Base-by-base conservation (phyloP, 169 alveolate genomes). In the Eimeria praecox region DNA sequence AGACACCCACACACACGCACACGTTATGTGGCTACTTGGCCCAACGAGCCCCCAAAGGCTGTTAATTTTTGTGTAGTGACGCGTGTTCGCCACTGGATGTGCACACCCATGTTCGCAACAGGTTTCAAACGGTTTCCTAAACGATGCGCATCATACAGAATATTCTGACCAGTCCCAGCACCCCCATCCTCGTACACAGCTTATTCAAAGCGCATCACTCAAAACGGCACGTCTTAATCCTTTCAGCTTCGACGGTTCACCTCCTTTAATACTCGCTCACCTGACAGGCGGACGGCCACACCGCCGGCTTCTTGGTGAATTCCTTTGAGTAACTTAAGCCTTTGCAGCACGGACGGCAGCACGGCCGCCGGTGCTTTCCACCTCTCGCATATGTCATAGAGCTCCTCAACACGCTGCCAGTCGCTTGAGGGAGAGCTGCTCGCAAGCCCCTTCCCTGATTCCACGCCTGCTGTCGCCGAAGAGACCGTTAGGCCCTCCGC, bases 241-340 rank as follows among this genome's bases (percentile, higher is more conserved):
- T 73, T 30, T 33, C 46, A 9, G 14, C 3, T 33, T 12, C 49
- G 80, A 38, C 33, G 20, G 33, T 38, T 8, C 33, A 38, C 83
- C 33, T 73, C 49, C 54, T 12, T 4, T n/a, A 38, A n/a, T 33
- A 24, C 46, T 66, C 22, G 10, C 95, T 54, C 91, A 95, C 96
- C 93, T 27, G 83, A 62, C 22, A 95, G 93, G 8, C 96, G 95
- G 49, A 88, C 93, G 46, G 93, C 73, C 42, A 95, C 78, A 33
- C 96, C 96, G 5, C 94, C 94, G 33, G 96, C 96, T 71, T 95
- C 96, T 30, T 89, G 96, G 62, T 95, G 96, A 12, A 95, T 71
- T 54, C 78, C 78, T 35, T 90, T 95, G 64, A 95, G 94, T 9
- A 86, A 54, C 95, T 88, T 69, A 10, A 95, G 92, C 54, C 96